Percentiles rank a stretch among this genome's conserved stretches.
These are phyloP conservation scores for Saccharomycopsis selenospora DNA, from an alignment of 805 yeast species.

Conservation along the genomic window DNA sequence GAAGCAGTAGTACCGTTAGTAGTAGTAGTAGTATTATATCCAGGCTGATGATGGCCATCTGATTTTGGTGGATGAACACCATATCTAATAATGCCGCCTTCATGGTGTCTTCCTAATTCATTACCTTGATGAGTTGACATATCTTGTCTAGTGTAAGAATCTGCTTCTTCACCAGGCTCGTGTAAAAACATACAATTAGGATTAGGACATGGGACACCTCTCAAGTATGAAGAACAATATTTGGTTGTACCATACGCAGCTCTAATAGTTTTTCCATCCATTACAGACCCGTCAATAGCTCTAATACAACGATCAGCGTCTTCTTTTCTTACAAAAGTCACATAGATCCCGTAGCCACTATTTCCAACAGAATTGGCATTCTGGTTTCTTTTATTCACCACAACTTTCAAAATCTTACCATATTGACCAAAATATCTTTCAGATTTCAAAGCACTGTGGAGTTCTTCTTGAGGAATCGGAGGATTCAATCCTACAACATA, in stretches of 20 bases:
- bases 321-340: slow-evolving; percentile 85
- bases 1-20: background rate
- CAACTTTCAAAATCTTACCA: slow-evolving; percentile 91
- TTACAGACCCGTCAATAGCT: slow-evolving; percentile 84
- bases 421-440: slow-evolving; percentile 98
- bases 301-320: slow-evolving; percentile 92
- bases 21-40: background rate
- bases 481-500: slow-evolving; percentile 95
- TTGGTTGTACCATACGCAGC: slow-evolving; percentile 99
- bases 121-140: slow-evolving; percentile 68
- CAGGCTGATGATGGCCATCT: background rate
- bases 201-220: slow-evolving; percentile 95
- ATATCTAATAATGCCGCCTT: slow-evolving; percentile 27
- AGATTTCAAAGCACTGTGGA: slow-evolving; percentile 72
- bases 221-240: slow-evolving; percentile 90
- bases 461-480: slow-evolving; percentile 74
- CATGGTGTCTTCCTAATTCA: slow-evolving; percentile 36
- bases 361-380: slow-evolving; percentile 31
- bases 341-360: slow-evolving; percentile 85
- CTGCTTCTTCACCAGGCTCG: slow-evolving; percentile 99
- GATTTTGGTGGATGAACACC: slow-evolving; percentile 28
- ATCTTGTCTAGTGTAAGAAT: slow-evolving; percentile 78
- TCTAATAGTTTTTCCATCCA: slow-evolving; percentile 81
- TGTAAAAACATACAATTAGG: slow-evolving; percentile 98
- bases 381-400: slow-evolving; percentile 71